phyloP scores from a whole-genome alignment of 345 rosid species.

The Salix dunnii region DNA sequence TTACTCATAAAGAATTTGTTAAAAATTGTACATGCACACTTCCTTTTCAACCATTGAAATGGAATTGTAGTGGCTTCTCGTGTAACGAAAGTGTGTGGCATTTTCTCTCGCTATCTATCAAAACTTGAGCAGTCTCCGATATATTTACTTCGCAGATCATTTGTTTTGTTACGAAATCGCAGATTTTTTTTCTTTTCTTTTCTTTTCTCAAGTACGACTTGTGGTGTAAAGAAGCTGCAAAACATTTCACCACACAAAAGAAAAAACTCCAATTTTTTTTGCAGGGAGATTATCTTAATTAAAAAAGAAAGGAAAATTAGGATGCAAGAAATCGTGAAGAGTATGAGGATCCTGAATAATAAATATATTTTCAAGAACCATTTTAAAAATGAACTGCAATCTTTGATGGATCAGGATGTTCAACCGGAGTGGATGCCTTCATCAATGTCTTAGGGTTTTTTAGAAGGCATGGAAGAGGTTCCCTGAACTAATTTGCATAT shows the following conservation, averaged over 20 bases:
- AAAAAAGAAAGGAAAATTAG: neutral
- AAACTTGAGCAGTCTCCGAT: neutral
- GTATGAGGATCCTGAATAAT: neutral
- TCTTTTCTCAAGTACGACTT: neutral
- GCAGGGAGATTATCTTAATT: no score
- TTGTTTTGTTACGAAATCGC: neutral
- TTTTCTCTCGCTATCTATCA: neutral
- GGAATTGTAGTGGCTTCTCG: slow-evolving; percentile 21
- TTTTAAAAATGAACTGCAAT: no score
- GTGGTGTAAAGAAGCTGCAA: neutral
- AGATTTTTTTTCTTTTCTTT: neutral
- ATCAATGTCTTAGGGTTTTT: neutral
- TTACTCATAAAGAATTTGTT: neutral
- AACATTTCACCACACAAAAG: neutral
- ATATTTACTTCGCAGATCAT: neutral
- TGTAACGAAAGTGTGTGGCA: slow-evolving; percentile 15
- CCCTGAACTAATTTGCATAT: no score
- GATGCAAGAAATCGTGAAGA: neutral
- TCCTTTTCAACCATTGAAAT: slow-evolving; percentile 18
- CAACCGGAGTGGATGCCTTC: neutral
- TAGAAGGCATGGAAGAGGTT: no score
- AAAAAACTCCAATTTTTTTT: neutral
- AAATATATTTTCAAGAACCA: neutral
- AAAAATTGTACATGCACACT: slow-evolving; percentile 27
- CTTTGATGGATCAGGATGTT: neutral